Percentiles rank a stretch among this genome's conserved stretches.
Conservation (phyloP, 2,329 filamentous ascomycete genomes). For the Clonostachys rosea region DNA sequence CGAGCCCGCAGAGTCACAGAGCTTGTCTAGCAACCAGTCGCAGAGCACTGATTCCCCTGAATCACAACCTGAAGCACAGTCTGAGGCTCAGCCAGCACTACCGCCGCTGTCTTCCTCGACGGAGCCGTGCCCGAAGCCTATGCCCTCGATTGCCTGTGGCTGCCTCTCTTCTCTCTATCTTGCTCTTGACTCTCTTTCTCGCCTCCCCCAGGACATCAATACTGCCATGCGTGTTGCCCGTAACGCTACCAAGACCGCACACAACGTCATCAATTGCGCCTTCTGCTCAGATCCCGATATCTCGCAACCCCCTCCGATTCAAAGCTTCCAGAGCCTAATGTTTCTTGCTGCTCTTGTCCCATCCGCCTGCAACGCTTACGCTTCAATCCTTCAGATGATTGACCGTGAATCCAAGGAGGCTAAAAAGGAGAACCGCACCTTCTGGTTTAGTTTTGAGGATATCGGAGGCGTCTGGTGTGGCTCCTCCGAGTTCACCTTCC, state of each 20-base stretch:
- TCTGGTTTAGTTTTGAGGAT: constrained; percentile 38
- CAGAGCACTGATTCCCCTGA: constrained; percentile 10
- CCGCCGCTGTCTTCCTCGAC: not conserved
- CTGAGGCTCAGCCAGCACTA: not conserved
- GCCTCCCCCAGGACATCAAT: constrained; percentile 36
- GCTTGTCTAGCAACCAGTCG: constrained; percentile 12
- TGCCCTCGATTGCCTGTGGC: constrained; percentile 30
- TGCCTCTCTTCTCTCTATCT: constrained; percentile 46
- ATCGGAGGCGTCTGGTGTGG: constrained; percentile 45
- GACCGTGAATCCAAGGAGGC: constrained; percentile 45
- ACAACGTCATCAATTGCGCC: constrained; percentile 46
- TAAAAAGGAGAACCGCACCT: constrained; percentile 27
- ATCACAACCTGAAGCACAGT: not conserved
- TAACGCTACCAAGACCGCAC: constrained; percentile 39
- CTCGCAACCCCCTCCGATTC: constrained; percentile 31
- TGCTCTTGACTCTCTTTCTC: constrained; percentile 43
- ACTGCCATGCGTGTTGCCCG: constrained; percentile 43
- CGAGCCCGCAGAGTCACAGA: constrained; percentile 7
- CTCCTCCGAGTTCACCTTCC: constrained; percentile 11
- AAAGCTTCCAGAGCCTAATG: constrained; percentile 54
- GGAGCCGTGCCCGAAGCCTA: constrained; percentile 9
- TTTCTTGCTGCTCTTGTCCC: constrained; percentile 53
- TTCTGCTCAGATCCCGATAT: constrained; percentile 38
- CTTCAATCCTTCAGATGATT: constrained; percentile 46
- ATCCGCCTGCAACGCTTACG: constrained; percentile 53